Conservation (phyloP, 257 asterid genomes). For the Haberlea rhodopensis region DNA sequence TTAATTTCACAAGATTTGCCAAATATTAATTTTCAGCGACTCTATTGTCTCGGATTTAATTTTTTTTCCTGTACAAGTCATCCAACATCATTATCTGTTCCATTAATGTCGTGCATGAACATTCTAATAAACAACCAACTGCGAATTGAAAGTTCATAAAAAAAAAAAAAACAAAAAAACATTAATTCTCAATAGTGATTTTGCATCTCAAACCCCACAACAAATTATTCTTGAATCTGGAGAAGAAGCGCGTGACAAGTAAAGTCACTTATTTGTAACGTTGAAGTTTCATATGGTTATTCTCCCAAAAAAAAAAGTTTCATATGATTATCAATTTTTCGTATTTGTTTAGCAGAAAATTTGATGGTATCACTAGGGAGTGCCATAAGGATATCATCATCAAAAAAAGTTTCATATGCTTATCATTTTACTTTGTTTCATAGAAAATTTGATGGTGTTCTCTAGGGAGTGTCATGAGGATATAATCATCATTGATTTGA, state of each 20-base stretch:
- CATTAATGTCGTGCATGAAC: neutral
- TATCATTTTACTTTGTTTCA: too few species aligned
- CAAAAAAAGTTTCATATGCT: too few species aligned
- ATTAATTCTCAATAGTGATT: neutral
- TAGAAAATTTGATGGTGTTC: too few species aligned
- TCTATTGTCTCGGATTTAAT: neutral
- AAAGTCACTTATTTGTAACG: neutral
- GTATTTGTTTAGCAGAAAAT: too few species aligned
- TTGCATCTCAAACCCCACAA: neutral
- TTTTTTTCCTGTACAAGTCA: neutral
- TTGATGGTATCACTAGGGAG: too few species aligned
- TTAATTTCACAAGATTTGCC: neutral
- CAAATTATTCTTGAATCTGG: neutral
- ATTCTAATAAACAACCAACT: neutral
- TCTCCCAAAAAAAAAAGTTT: too few species aligned
- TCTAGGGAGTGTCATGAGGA: too few species aligned
- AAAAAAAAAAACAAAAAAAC: neutral
- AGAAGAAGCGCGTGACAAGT: constrained; percentile 11
- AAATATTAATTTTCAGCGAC: neutral
- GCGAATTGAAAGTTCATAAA: too few species aligned
- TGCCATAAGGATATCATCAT: too few species aligned
- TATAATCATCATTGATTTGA: too few species aligned
- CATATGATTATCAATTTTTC: too few species aligned
- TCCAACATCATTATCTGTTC: neutral
- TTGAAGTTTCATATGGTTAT: neutral